Evolutionary conservation across 225 moss, liverwort and hornwort genomes (phyloP), one percentile per base, ranked within the genome.

Genomic region (Bryum argenteum): DNA sequence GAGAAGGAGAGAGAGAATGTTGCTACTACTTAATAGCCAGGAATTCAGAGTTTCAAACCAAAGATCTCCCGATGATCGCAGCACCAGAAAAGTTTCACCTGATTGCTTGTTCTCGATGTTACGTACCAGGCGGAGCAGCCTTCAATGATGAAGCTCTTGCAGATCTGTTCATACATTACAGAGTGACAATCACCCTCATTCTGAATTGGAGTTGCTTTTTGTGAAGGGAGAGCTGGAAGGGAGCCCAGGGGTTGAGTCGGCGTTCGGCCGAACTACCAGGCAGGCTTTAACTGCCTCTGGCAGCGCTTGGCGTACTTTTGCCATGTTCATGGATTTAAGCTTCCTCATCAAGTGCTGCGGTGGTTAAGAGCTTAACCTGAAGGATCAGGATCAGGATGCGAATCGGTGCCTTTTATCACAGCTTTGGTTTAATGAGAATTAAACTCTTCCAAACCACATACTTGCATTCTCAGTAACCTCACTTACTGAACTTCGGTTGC

Each of bases 301-400:
- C 39, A 74, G 21, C 9, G 39, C 8, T 66, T 47, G 38, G 48
- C 21, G n/a, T 48, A 50, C 11, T 42, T 76, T 14, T 5, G 1
- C 12, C 0, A 14, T 33, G 33, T 33, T 14, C 44, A 9, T 37
- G 0, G 0, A 0, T 70, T 70, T 17, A 76, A 39, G 61, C 5
- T 53, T 22, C 5, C 21, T 17, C 26, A 41, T 41, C 8, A 44
- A 53, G 44, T 20, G 15, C 26, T 4, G 11, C 15, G 0, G 21
- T 41, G 0, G 15, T 53, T 42, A 15, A 44, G 44, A 9, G 11
- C 11, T 50, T 44, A 56, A 44, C 8, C 0, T n/a, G 6, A 8
- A 67, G 15, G 44, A 76, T 43, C 21, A 70, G 47, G 71, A 71
- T 77, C 21, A 70, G 47, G 71, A 71, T 77, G 58, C 17, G 17